phyloP scores from a whole-genome alignment of 768 basidiomycete genomes.

The Lepiota brunneoincarnata region DNA sequence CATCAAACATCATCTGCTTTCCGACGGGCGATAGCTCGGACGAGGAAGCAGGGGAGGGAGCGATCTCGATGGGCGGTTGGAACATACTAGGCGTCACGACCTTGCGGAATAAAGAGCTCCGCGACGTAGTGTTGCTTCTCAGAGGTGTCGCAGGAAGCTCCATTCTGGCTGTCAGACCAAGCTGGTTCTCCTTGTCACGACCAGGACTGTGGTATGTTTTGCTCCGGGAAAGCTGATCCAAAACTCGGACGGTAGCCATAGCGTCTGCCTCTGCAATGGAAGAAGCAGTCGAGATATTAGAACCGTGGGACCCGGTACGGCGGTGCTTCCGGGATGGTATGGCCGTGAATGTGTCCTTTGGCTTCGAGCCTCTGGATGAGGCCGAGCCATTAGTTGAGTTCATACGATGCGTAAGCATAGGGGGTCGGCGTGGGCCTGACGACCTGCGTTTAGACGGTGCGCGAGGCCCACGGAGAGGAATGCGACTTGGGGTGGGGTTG shows the following conservation, averaged over 20 bases:
- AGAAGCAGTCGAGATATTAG: conserved; percentile 18
- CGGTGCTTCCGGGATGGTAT: conserved; percentile 28
- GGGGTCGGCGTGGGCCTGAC: conserved; percentile 19
- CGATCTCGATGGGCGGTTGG: conserved; percentile 38
- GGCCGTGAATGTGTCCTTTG: conserved; percentile 28
- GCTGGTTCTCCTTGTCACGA: conserved; percentile 40
- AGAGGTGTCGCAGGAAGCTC: conserved; percentile 47
- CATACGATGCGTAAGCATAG: conserved; percentile 24
- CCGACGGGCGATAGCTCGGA: conserved; percentile 72
- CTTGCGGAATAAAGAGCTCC: conserved; percentile 33
- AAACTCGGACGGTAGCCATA: conserved; percentile 15
- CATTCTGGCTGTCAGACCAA: conserved; percentile 29
- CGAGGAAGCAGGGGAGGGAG: conserved; percentile 66
- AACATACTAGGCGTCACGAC: conserved; percentile 43
- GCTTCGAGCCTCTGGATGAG: conserved; percentile 5
- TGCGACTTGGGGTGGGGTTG: conserved; percentile 31
- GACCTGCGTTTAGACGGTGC: conserved; percentile 29
- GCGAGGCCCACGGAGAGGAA: conserved; percentile 41
- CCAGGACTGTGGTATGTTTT: conserved; percentile 5
- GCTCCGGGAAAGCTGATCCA: conserved; percentile 16
- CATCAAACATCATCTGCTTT: conserved; percentile 63
- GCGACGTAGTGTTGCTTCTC: conserved; percentile 31
- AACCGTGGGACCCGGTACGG: conserved; percentile 25
- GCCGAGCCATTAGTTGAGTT: conserved; percentile 12
- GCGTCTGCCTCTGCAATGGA: conserved; percentile 12